A percentile compares a stretch with the other conserved stretches of the same genome.
These are phyloP conservation scores for Ambrosiella cleistominuta DNA, from an alignment of 2,329 filamentous ascomycete genomes.

Conservation along the genomic window DNA sequence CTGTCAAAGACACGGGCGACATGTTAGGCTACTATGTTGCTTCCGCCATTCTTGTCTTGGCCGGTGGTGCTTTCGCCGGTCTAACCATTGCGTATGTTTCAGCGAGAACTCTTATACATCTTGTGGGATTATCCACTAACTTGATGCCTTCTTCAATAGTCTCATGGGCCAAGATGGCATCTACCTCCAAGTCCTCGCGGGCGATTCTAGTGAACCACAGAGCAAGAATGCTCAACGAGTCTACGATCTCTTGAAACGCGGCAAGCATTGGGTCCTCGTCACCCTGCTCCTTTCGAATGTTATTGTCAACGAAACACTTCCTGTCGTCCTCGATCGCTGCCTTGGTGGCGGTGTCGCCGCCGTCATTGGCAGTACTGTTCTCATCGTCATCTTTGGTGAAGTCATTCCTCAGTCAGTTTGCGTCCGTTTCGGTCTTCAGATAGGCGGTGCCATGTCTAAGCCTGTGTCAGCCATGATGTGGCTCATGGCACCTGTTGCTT, in stretches of 20 bases:
- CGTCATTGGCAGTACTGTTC: slow-evolving; percentile 75
- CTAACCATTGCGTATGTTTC: slow-evolving; percentile 63
- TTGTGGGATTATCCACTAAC: not conserved
- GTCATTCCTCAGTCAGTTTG: slow-evolving; percentile 91
- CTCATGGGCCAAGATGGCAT: slow-evolving; percentile 73
- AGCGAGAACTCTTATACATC: no score
- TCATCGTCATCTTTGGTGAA: slow-evolving; percentile 98
- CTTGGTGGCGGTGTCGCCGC: slow-evolving; percentile 89
- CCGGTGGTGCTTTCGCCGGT: slow-evolving; percentile 85
- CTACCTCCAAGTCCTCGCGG: slow-evolving; percentile 85
- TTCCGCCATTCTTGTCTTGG: slow-evolving; percentile 64
- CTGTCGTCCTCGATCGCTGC: slow-evolving; percentile 85
- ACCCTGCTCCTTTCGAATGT: slow-evolving; percentile 89
- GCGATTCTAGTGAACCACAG: slow-evolving; percentile 70
- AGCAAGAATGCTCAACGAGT: slow-evolving; percentile 72
- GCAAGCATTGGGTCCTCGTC: slow-evolving; percentile 97
- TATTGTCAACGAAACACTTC: slow-evolving; percentile 91
- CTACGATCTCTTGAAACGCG: slow-evolving; percentile 59
- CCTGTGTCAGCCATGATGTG: slow-evolving; percentile 84
- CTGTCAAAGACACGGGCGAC: slow-evolving; percentile 40
- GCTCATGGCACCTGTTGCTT: slow-evolving; percentile 72
- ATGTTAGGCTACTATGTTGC: slow-evolving; percentile 69
- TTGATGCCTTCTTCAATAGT: slow-evolving; percentile 17
- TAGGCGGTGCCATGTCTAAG: slow-evolving; percentile 84
- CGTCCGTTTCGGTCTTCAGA: slow-evolving; percentile 85